Conservation (phyloP, 2,329 filamentous ascomycete species). For the Clonostachys sp. region DNA sequence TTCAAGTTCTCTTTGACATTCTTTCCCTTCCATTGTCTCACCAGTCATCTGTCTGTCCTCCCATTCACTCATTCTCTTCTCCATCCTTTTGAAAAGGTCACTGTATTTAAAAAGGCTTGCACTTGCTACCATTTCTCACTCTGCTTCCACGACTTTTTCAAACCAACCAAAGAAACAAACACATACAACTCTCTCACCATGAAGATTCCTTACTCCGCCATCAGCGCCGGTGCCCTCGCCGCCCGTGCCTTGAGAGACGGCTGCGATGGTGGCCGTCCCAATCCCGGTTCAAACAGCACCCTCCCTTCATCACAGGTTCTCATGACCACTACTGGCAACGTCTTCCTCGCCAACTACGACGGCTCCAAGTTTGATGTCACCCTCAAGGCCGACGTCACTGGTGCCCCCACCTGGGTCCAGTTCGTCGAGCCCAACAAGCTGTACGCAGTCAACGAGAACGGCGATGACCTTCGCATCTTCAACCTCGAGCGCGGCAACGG, state of each 20-base stretch:
- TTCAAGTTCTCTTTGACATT: not conserved
- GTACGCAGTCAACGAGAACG: constrained; percentile 44
- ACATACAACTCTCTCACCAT: not conserved
- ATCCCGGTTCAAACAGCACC: no score
- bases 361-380: constrained; percentile 29
- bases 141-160: no score
- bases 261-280: not conserved
- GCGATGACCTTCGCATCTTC: constrained; percentile 30
- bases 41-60: no score
- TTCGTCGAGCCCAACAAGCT: constrained; percentile 29
- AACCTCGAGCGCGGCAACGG: constrained; percentile 15
- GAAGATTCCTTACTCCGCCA: constrained; percentile 1
- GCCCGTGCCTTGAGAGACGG: not conserved
- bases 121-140: no score
- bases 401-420: constrained; percentile 40
- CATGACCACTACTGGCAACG: constrained; percentile 15
- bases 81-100: no score
- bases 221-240: not conserved
- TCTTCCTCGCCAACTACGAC: constrained; percentile 35
- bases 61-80: no score
- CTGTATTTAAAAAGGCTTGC: no score
- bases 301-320: not conserved
- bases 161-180: no score
- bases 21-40: not conserved
- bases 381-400: constrained; percentile 21